Evolutionary conservation across 2,329 filamentous ascomycete species (phyloP).

Genomic region (Pseudogymnoascus sp.): DNA sequence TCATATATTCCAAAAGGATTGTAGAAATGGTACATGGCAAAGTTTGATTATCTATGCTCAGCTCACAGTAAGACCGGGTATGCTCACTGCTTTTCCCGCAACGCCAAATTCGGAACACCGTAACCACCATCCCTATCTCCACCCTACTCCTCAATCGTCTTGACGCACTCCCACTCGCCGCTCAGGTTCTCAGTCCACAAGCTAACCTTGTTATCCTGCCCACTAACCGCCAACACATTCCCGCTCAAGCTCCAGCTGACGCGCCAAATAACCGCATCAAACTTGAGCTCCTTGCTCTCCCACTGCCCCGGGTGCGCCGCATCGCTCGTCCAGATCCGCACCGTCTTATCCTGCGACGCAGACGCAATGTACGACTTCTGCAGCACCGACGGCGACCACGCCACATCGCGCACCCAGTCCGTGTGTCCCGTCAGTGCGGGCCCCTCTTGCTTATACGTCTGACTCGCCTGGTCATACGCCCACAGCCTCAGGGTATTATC

Average conservation of each 20-base stretch:
- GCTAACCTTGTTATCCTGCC: slow-evolving; percentile 92
- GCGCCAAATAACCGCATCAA: slow-evolving; percentile 87
- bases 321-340: slow-evolving; percentile 90
- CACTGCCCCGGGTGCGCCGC: slow-evolving; percentile 61
- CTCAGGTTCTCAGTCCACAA: slow-evolving; percentile 98
- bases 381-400: slow-evolving; percentile 91
- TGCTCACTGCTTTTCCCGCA: slow-evolving; percentile 13
- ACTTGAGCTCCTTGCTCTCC: slow-evolving; percentile 76
- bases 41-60: slow-evolving; percentile 9
- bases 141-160: slow-evolving; percentile 80
- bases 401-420: slow-evolving; percentile 96
- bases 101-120: slow-evolving; percentile 10
- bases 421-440: slow-evolving; percentile 70
- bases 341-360: slow-evolving; percentile 92
- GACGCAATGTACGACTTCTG: slow-evolving; percentile 96
- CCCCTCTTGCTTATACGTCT: slow-evolving; percentile 54
- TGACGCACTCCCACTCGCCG: slow-evolving; percentile 95
- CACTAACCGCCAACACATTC: slow-evolving; percentile 89
- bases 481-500: slow-evolving; percentile 94
- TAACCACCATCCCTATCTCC: slow-evolving; percentile 3
- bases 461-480: slow-evolving; percentile 61
- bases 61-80: slow-evolving; percentile 8
- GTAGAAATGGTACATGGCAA: slow-evolving; percentile 8
- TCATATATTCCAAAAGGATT: neutral
- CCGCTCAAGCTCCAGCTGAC: slow-evolving; percentile 97